Conservation (phyloP, 257 asterid species). For the Echites panduratus region DNA sequence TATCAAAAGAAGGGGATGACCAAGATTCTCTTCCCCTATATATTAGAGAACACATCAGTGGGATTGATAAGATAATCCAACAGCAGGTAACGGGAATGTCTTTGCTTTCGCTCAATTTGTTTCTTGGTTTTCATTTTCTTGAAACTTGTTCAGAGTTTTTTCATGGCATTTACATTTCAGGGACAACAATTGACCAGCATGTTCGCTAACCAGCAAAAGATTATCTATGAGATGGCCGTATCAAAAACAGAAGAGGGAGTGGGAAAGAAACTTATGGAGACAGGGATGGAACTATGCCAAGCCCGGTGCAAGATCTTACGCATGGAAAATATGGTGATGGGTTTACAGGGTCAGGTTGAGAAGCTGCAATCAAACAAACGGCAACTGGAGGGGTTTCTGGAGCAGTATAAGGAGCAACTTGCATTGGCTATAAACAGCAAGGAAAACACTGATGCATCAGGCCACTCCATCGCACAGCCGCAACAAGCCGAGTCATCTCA, state of each 20-base stretch:
- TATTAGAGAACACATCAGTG: neutral
- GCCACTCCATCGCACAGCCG: neutral
- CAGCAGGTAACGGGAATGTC: constrained; percentile 20
- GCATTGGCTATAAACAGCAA: neutral
- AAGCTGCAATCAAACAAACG: neutral
- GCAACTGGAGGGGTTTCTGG: constrained; percentile 16
- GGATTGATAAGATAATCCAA: constrained; percentile 18
- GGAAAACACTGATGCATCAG: neutral
- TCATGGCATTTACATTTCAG: constrained; percentile 19
- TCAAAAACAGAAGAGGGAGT: constrained; percentile 18
- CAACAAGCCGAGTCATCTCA: constrained; percentile 34
- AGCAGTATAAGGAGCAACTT: neutral
- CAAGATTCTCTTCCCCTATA: neutral
- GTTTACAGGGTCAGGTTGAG: constrained; percentile 15
- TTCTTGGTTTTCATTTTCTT: neutral
- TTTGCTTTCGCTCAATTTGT: neutral
- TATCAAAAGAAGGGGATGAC: constrained; percentile 12
- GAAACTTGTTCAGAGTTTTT: neutral
- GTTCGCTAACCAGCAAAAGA: constrained; percentile 9
- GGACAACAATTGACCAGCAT: constrained; percentile 21
- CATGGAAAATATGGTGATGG: neutral
- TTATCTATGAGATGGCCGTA: constrained; percentile 1
- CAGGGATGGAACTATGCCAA: constrained; percentile 9
- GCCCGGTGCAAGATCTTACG: neutral
- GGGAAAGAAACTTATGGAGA: constrained; percentile 22